Conservation (phyloP, 495 filamentous ascomycete species). For the Pseudomonodictys pantanalensis region DNA sequence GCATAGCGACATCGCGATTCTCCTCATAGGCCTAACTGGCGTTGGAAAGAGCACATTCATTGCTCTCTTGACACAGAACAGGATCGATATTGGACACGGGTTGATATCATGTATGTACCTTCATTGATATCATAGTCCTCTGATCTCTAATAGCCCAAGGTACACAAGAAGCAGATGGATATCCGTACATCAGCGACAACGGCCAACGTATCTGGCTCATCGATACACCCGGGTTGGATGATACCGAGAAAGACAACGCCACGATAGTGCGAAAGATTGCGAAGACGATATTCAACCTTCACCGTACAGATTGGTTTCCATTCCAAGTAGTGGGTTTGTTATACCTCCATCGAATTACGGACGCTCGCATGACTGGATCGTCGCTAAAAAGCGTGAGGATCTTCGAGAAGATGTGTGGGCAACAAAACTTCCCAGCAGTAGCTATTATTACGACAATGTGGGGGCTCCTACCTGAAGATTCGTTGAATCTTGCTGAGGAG, state of each 20-base stretch:
- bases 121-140: not conserved
- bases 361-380: constrained; percentile 39
- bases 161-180: constrained; percentile 4
- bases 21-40: constrained; percentile 43
- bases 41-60: constrained; percentile 46
- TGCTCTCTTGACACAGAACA: constrained; percentile 32
- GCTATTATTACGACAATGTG: constrained; percentile 47
- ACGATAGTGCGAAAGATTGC: constrained; percentile 47
- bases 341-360: constrained; percentile 45
- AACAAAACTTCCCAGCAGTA: constrained; percentile 35
- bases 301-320: constrained; percentile 19
- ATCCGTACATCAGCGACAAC: constrained; percentile 17
- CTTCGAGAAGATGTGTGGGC: constrained; percentile 41
- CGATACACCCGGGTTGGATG: constrained; percentile 31
- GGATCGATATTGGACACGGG: constrained; percentile 33
- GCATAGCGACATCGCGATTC: constrained; percentile 25
- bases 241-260: constrained; percentile 9
- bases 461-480: constrained; percentile 26
- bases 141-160: not conserved
- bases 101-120: constrained; percentile 13
- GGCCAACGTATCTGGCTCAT: constrained; percentile 20
- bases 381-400: constrained; percentile 36
- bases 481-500: constrained; percentile 9
- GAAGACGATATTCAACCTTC: constrained; percentile 32
- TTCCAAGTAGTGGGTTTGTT: constrained; percentile 44